Conservation (phyloP, 2,329 filamentous ascomycete species). For the Diaporthe ampelina region DNA sequence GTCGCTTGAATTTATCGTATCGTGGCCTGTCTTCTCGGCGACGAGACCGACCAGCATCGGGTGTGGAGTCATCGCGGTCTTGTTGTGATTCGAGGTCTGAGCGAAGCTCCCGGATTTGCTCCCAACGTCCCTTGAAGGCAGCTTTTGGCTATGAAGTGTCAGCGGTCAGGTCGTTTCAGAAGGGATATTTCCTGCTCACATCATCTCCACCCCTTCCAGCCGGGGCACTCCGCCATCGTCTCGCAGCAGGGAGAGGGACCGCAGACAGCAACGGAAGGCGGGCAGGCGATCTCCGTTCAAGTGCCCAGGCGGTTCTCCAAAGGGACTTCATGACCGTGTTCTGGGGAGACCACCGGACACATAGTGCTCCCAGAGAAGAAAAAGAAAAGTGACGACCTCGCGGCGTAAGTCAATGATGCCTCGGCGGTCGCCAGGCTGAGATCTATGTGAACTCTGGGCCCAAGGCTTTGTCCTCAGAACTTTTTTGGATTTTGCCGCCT, state of each 20-base stretch:
- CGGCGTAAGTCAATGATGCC: conserved; percentile 1
- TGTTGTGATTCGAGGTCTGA: conserved; percentile 35
- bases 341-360: conserved; percentile 16
- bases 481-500: conserved; percentile 38
- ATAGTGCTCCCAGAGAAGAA: conserved; percentile 31
- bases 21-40: too few species aligned
- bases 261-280: conserved; percentile 28
- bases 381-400: not conserved
- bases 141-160: not conserved
- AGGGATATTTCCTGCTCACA: not conserved
- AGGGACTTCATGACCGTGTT: conserved; percentile 39
- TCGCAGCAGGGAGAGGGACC: conserved; percentile 25
- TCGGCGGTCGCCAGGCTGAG: not conserved
- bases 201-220: not conserved
- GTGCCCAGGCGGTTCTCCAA: conserved; percentile 39
- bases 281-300: conserved; percentile 38
- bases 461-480: conserved; percentile 21
- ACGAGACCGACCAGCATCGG: not conserved
- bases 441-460: not conserved
- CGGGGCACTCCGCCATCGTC: conserved; percentile 43
- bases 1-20: conserved; percentile 45
- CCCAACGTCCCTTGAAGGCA: conserved; percentile 29
- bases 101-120: conserved; percentile 42
- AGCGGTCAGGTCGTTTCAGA: not conserved
- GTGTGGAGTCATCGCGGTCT: not conserved